These are phyloP conservation scores for Ophiostoma triangulosporum DNA, from an alignment of 2,329 filamentous ascomycete genomes.

Conservation along the genomic window DNA sequence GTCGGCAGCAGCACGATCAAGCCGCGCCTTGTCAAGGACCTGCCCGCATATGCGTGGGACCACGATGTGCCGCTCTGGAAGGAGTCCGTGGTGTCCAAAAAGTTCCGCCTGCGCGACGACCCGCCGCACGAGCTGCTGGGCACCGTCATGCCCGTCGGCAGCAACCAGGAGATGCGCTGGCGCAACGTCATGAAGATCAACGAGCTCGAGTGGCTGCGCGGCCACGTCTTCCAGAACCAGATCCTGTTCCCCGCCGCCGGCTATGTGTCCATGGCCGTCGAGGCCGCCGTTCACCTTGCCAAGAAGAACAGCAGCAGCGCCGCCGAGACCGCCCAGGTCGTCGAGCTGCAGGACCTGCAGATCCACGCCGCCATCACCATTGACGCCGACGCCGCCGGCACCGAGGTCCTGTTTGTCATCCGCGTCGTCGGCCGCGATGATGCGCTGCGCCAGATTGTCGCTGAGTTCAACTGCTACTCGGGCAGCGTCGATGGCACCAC, in stretches of 20 bases:
- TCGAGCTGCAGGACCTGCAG: conserved; percentile 10
- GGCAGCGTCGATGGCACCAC: conserved; percentile 9
- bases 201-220: conserved; percentile 32
- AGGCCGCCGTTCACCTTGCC: conserved; percentile 19
- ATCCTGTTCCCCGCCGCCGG: conserved; percentile 32
- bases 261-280: conserved; percentile 27
- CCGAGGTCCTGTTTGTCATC: conserved; percentile 10
- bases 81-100: conserved; percentile 14
- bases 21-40: conserved; percentile 9
- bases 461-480: conserved; percentile 10
- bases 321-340: neutral
- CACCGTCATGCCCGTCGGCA: conserved; percentile 20
- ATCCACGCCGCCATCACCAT: conserved; percentile 10
- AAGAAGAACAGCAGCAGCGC: neutral
- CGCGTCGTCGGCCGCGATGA: neutral
- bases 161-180: conserved; percentile 25
- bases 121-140: conserved; percentile 21
- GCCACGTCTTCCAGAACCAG: conserved; percentile 34
- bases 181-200: conserved; percentile 24
- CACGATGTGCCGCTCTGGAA: conserved; percentile 14
- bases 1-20: conserved; percentile 1
- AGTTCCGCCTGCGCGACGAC: conserved; percentile 21
- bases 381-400: conserved; percentile 9
- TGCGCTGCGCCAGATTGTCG: neutral
- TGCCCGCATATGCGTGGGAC: conserved; percentile 15